A percentile compares a stretch with the other conserved stretches of the same genome.
phyloP scores from a whole-genome alignment of 768 basidiomycete species.

The Collybiopsis confluens region DNA sequence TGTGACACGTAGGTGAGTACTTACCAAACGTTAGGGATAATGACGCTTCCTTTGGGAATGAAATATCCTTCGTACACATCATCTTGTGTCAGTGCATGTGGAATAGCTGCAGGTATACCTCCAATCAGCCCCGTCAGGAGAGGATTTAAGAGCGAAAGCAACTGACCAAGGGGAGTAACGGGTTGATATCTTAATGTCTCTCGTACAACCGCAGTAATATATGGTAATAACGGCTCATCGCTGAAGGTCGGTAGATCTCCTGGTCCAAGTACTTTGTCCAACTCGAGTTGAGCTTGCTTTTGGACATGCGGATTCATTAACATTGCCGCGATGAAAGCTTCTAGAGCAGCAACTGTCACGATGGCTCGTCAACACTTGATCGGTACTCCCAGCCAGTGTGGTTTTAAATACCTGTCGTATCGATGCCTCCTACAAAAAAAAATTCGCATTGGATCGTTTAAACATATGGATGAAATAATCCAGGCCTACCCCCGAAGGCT shows the following conservation, averaged over 20 bases:
- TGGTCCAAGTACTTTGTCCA: slow-evolving; percentile 6
- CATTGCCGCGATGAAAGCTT: background rate
- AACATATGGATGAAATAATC: too few species aligned
- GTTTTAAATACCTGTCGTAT: too few species aligned
- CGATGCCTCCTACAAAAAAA: too few species aligned
- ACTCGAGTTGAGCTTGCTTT: background rate
- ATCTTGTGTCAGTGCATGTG: too few species aligned
- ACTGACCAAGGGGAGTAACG: slow-evolving; percentile 20
- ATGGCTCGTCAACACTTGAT: too few species aligned
- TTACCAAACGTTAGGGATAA: too few species aligned
- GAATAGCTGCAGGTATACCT: too few species aligned
- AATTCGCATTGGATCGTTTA: too few species aligned
- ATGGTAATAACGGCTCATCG: slow-evolving; percentile 18
- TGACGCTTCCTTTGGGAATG: too few species aligned
- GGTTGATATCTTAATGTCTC: slow-evolving; percentile 25
- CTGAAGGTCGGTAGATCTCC: slow-evolving; percentile 16
- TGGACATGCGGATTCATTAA: background rate
- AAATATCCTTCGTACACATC: too few species aligned
- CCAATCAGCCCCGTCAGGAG: background rate
- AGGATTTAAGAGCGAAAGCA: background rate
- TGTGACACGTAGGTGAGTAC: too few species aligned
- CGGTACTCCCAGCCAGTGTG: background rate
- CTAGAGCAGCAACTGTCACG: background rate
- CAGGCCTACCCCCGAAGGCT: slow-evolving; percentile 19
- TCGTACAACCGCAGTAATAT: slow-evolving; percentile 23